Conservation (phyloP, 345 rosid species). For the Brassica rapa region DNA sequence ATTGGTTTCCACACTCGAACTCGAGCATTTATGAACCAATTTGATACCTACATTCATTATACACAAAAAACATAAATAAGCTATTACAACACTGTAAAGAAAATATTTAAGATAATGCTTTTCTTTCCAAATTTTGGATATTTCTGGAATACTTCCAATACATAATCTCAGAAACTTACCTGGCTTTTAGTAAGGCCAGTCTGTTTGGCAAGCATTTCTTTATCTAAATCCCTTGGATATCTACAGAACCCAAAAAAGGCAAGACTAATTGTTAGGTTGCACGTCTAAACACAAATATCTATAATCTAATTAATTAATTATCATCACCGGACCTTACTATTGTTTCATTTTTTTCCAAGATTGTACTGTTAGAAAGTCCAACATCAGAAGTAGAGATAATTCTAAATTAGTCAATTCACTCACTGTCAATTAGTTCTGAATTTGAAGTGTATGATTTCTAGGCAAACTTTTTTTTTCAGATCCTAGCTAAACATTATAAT, state of each 20-base stretch:
- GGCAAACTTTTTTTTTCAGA: neutral
- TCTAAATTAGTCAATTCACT: neutral
- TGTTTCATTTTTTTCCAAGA: neutral
- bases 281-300: neutral
- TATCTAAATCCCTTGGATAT: slow-evolving; percentile 82
- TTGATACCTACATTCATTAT: slow-evolving; percentile 30
- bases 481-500: neutral
- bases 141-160: neutral
- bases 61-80: neutral
- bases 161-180: slow-evolving; percentile 42
- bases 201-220: slow-evolving; percentile 77
- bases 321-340: neutral
- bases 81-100: neutral
- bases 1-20: slow-evolving; percentile 90
- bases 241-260: slow-evolving; percentile 42
- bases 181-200: slow-evolving; percentile 84
- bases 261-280: neutral
- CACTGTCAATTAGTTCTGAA: neutral
- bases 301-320: neutral
- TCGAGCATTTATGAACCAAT: slow-evolving; percentile 80
- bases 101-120: neutral
- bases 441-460: neutral
- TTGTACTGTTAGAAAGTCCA: neutral
- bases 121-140: neutral
- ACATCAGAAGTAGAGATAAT: neutral